Evolutionary conservation across 2,329 filamentous ascomycete genomes (phyloP).

Genomic region (Epichloe amarillans): DNA sequence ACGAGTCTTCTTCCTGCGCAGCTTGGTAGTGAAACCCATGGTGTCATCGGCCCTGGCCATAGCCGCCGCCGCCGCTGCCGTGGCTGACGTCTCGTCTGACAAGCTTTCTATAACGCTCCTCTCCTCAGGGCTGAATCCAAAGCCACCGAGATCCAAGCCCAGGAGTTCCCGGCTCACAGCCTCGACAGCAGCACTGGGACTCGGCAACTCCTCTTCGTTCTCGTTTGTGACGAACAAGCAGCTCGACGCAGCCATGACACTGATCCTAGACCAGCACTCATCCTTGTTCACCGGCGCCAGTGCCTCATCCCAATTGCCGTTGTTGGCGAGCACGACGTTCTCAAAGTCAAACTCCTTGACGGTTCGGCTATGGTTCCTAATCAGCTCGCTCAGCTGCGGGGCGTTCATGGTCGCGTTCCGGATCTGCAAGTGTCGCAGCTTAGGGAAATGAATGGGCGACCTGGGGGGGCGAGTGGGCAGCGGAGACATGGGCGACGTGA

Average conservation of each 20-base stretch:
- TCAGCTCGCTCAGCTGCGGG: slow-evolving; percentile 55
- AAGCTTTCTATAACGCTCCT: slow-evolving; percentile 18
- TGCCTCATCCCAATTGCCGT: slow-evolving; percentile 69
- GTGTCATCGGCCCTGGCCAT: slow-evolving; percentile 19
- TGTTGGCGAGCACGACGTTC: slow-evolving; percentile 53
- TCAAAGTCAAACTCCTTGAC: slow-evolving; percentile 72
- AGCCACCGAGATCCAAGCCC: slow-evolving; percentile 25
- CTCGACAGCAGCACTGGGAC: slow-evolving; percentile 39
- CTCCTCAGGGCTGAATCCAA: slow-evolving; percentile 23
- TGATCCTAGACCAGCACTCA: slow-evolving; percentile 25
- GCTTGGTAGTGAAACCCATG: slow-evolving; percentile 30
- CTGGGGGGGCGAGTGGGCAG: slow-evolving; percentile 37
- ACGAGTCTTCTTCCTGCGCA: slow-evolving; percentile 30
- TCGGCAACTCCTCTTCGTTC: slow-evolving; percentile 26
- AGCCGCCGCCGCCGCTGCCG: slow-evolving; percentile 7
- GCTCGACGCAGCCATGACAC: slow-evolving; percentile 15
- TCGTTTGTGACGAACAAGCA: slow-evolving; percentile 21
- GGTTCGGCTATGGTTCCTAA: slow-evolving; percentile 50
- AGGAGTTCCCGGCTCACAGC: slow-evolving; percentile 38
- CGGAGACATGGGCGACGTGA: slow-evolving; percentile 52
- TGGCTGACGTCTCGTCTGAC: slow-evolving; percentile 14
- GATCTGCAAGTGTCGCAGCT: slow-evolving; percentile 54
- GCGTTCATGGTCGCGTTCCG: slow-evolving; percentile 62
- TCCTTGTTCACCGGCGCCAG: slow-evolving; percentile 50
- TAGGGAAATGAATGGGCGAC: slow-evolving; percentile 50